These are phyloP conservation scores for Pelargonium citronellum DNA, from an alignment of 441 rosid genomes.

Conservation along the genomic window DNA sequence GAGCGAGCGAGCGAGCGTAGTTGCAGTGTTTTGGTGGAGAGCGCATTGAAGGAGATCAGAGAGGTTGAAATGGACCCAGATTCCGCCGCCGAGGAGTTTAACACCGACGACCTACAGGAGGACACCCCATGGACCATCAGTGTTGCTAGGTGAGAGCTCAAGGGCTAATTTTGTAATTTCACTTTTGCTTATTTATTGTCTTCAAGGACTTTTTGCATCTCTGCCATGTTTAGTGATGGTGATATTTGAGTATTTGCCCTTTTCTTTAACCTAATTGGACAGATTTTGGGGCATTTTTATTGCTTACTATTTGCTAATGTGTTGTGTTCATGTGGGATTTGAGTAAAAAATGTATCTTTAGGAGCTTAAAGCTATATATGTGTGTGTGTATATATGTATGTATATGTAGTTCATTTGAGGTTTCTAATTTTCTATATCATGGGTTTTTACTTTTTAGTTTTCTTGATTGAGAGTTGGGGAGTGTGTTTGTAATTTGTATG, in stretches of 20 bases:
- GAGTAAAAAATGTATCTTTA: too few relatives aligned
- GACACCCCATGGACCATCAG: constrained; percentile 1
- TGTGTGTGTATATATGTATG: too few relatives aligned
- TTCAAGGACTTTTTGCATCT: neutral
- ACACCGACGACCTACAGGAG: constrained; percentile 53
- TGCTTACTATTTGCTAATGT: too few relatives aligned
- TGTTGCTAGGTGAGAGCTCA: constrained; percentile 47
- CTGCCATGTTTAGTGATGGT: neutral
- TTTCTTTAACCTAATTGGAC: neutral
- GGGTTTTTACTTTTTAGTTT: neutral
- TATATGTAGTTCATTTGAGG: neutral
- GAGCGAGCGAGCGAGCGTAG: constrained; percentile 31
- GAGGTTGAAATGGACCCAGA: constrained; percentile 40
- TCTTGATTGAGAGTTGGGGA: neutral
- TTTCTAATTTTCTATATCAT: neutral
- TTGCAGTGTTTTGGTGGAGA: constrained; percentile 45
- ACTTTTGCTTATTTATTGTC: neutral
- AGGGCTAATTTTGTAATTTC: neutral
- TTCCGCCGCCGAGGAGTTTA: constrained; percentile 57
- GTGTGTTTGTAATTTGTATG: neutral
- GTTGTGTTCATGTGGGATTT: too few relatives aligned
- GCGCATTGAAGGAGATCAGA: constrained; percentile 34
- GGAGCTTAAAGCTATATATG: too few relatives aligned
- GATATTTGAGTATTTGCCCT: neutral
- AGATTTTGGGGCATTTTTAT: too few relatives aligned